A percentile compares a stretch with the other conserved stretches of the same genome.
phyloP scores from a whole-genome alignment of 345 rosid genomes.

The Arabidopsis thaliana region DNA sequence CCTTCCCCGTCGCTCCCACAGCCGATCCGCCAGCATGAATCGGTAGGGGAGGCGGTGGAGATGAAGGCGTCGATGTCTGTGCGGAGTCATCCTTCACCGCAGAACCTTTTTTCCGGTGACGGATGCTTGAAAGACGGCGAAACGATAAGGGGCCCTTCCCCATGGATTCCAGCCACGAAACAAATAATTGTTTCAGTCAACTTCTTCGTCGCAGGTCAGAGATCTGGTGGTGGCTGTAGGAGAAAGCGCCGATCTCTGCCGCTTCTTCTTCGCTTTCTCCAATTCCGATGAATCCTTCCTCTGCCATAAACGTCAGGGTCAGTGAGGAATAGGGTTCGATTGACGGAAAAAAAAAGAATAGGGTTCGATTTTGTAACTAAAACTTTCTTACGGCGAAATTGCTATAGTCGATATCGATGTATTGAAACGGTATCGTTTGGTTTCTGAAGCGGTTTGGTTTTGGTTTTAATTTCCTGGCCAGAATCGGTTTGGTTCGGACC shows the following conservation, averaged over 20 bases:
- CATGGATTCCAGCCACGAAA: conserved; percentile 39
- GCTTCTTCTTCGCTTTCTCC: conserved; percentile 24
- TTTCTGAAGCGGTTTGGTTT: background rate
- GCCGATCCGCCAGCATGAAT: conserved; percentile 33
- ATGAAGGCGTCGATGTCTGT: conserved; percentile 33
- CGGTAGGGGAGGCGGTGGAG: conserved; percentile 38
- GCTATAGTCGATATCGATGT: too few relatives aligned
- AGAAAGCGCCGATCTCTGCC: conserved; percentile 24
- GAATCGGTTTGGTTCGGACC: background rate
- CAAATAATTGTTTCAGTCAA: background rate
- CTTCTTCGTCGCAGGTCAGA: background rate
- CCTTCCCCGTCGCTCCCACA: conserved; percentile 52
- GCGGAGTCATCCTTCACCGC: conserved; percentile 29
- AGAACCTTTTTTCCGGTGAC: conserved; percentile 50
- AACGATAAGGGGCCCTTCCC: conserved; percentile 57
- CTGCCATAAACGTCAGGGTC: conserved; percentile 40
- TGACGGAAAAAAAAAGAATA: background rate
- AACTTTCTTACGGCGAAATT: background rate
- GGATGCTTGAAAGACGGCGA: conserved; percentile 55
- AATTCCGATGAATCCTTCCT: conserved; percentile 9
- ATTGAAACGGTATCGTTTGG: background rate
- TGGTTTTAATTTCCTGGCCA: background rate
- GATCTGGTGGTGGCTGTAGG: conserved; percentile 5
- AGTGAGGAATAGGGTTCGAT: conserved; percentile 32
- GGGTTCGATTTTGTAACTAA: conserved; percentile 17